These are phyloP conservation scores for Acanthamoeba castellanii DNA, from an alignment of 208 protist genomes.

Conservation along the genomic window DNA sequence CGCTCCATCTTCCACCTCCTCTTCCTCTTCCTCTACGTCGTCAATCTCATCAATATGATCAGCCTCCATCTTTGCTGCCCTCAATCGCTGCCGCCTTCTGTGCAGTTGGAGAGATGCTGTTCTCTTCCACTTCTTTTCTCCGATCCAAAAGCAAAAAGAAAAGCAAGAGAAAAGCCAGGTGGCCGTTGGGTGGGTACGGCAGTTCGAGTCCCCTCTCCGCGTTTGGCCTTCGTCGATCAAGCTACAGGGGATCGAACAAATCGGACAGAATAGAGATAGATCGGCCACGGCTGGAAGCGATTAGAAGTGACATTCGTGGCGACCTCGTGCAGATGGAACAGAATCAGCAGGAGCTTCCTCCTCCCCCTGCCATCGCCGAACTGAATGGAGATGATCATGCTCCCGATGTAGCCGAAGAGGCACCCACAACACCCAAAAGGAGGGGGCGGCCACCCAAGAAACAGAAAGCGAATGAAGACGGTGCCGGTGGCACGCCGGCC, in stretches of 20 bases:
- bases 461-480: not conserved
- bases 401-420: not conserved
- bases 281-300: too few relatives aligned
- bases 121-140: conserved; percentile 13
- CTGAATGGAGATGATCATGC: not conserved
- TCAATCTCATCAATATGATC: not conserved
- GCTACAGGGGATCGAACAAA: not conserved
- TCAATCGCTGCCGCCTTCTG: not conserved
- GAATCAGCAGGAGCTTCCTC: not conserved
- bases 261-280: not conserved
- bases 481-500: not conserved
- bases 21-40: not conserved
- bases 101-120: not conserved
- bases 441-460: conserved; percentile 16
- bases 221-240: not conserved
- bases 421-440: not conserved
- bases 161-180: not conserved
- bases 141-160: not conserved
- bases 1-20: not conserved
- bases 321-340: not conserved
- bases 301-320: too few relatives aligned
- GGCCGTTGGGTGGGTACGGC: not conserved
- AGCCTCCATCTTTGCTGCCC: not conserved
- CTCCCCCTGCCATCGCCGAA: not conserved
- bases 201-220: conserved; percentile 30